phyloP scores from a whole-genome alignment of 2,329 filamentous ascomycete species.

The Botrytis medusae region DNA sequence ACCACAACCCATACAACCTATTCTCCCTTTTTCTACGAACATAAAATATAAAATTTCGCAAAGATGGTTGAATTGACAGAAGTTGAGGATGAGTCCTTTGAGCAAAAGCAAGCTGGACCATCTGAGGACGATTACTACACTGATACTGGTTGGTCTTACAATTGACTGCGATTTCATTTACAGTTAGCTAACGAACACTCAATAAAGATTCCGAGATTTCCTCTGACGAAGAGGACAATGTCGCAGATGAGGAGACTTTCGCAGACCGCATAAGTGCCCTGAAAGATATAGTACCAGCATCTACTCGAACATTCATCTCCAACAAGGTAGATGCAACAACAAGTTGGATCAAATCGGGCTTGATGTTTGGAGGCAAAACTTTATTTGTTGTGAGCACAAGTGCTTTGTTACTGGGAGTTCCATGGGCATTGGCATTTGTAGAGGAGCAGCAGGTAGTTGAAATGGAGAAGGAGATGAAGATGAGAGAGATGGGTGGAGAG shows the following conservation, averaged over 20 bases:
- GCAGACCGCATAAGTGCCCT: conserved; percentile 70
- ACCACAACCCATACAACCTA: not conserved
- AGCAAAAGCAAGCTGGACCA: conserved; percentile 65
- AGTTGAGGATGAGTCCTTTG: conserved; percentile 95
- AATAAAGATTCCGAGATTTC: conserved; percentile 76
- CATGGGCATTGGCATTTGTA: conserved; percentile 86
- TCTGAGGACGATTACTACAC: conserved; percentile 79
- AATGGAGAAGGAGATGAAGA: conserved; percentile 96
- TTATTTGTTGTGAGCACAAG: conserved; percentile 90
- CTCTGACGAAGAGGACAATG: conserved; percentile 70
- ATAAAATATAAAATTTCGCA: conserved; percentile 28
- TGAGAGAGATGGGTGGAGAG: conserved; percentile 89
- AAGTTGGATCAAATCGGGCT: conserved; percentile 57
- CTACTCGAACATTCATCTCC: conserved; percentile 66
- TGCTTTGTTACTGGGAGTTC: conserved; percentile 85
- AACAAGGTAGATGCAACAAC: conserved; percentile 57
- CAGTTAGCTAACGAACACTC: conserved; percentile 25
- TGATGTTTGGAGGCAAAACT: conserved; percentile 77
- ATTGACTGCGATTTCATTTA: conserved; percentile 14
- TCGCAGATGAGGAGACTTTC: conserved; percentile 56
- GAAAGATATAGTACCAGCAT: conserved; percentile 73
- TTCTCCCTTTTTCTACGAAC: not conserved
- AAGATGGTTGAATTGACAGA: conserved; percentile 96
- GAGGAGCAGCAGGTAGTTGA: conserved; percentile 97
- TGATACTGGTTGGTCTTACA: conserved; percentile 70